phyloP scores from a whole-genome alignment of 2,329 filamentous ascomycete genomes.

The Alternaria sp. region DNA sequence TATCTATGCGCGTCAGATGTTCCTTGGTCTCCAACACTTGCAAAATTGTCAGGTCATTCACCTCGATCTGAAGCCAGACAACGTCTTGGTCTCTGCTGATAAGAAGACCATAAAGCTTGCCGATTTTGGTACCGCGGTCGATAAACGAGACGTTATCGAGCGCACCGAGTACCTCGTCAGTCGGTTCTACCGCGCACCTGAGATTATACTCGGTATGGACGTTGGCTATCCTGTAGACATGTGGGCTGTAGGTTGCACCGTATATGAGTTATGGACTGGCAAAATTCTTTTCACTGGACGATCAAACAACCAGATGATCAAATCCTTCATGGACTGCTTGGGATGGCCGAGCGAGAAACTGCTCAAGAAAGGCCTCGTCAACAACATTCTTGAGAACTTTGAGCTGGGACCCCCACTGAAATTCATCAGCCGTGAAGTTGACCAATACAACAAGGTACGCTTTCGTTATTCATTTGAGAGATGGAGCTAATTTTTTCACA shows the following conservation, averaged over 20 bases:
- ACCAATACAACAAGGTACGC: slow-evolving; percentile 56
- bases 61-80: slow-evolving; percentile 97
- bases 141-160: slow-evolving; percentile 82
- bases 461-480: not conserved
- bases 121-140: slow-evolving; percentile 94
- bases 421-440: slow-evolving; percentile 79
- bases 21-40: slow-evolving; percentile 85
- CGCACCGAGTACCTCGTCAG: slow-evolving; percentile 95
- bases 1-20: slow-evolving; percentile 93
- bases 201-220: slow-evolving; percentile 96
- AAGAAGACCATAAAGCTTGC: slow-evolving; percentile 87
- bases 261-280: slow-evolving; percentile 96
- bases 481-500: slow-evolving; percentile 46
- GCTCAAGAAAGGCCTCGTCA: slow-evolving; percentile 73
- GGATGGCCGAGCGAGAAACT: slow-evolving; percentile 92
- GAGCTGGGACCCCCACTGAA: slow-evolving; percentile 70
- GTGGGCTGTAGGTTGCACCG: slow-evolving; percentile 97
- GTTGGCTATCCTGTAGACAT: slow-evolving; percentile 96
- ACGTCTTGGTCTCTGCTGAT: slow-evolving; percentile 73
- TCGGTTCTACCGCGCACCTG: slow-evolving; percentile 95
- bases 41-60: slow-evolving; percentile 94
- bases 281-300: slow-evolving; percentile 96
- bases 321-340: slow-evolving; percentile 93
- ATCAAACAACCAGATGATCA: slow-evolving; percentile 98
- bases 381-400: slow-evolving; percentile 78